These are phyloP conservation scores for Chenopodium formosanum DNA, from an alignment of 148 eudicot genomes.

Conservation along the genomic window DNA sequence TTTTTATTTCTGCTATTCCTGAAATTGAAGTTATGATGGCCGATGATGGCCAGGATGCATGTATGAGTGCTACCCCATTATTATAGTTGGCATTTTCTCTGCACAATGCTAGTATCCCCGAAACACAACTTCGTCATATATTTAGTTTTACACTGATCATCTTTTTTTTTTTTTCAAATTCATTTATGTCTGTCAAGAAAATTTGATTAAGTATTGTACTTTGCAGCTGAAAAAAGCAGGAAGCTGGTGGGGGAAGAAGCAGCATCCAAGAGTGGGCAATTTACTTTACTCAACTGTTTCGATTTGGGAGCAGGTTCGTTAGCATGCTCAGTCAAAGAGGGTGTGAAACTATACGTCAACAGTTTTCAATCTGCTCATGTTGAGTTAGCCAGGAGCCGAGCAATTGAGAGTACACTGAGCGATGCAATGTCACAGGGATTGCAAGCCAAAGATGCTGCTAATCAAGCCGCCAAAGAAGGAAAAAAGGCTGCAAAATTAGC, in stretches of 20 bases:
- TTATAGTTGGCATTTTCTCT: background rate
- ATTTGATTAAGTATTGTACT: background rate
- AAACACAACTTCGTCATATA: background rate
- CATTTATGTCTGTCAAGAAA: background rate
- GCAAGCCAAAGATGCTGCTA: conserved; percentile 51
- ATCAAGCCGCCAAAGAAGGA: conserved; percentile 64
- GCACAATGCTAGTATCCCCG: background rate
- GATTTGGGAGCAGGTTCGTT: conserved; percentile 73
- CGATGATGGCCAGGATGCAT: background rate
- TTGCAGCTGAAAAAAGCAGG: conserved; percentile 83
- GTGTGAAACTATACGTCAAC: conserved; percentile 67
- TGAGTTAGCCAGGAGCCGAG: conserved; percentile 53
- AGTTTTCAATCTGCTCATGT: conserved; percentile 62
- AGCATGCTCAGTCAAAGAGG: conserved; percentile 67
- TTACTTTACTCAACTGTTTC: conserved; percentile 66
- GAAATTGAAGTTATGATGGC: background rate
- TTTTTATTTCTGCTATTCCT: background rate
- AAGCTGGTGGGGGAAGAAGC: conserved; percentile 64
- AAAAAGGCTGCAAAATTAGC: conserved; percentile 75
- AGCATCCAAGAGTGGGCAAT: conserved; percentile 71
- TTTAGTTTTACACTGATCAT: background rate
- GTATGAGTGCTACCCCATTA: too few species aligned
- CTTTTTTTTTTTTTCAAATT: background rate
- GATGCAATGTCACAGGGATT: conserved; percentile 64
- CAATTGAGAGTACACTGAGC: conserved; percentile 47